Conservation (phyloP, 2,329 filamentous ascomycete genomes). For the Sporothrix inflata region DNA sequence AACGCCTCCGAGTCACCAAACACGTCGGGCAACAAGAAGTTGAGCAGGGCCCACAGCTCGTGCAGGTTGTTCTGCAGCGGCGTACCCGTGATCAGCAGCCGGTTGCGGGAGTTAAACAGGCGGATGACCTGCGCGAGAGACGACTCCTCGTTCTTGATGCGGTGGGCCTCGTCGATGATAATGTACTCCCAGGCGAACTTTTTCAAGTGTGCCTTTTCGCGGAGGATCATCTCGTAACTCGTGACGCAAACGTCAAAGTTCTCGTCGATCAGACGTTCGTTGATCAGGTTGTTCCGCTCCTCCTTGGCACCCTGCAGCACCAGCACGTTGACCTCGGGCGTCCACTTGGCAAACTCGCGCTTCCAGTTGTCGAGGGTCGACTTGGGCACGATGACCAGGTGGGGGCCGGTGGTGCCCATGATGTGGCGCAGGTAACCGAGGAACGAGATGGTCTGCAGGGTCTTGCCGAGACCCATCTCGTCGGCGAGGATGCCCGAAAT, state of each 20-base stretch:
- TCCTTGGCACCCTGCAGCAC: conserved; percentile 96
- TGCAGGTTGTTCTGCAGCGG: conserved; percentile 97
- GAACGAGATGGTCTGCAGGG: conserved; percentile 95
- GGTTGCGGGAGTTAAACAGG: conserved; percentile 92
- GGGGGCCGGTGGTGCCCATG: conserved; percentile 85
- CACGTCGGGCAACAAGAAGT: conserved; percentile 96
- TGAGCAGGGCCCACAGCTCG: conserved; percentile 95
- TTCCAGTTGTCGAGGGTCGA: conserved; percentile 99
- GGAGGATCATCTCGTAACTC: conserved; percentile 97
- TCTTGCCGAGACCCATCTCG: conserved; percentile 99
- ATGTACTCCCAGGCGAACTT: conserved; percentile 99
- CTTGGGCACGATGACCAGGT: conserved; percentile 90
- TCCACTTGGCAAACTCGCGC: conserved; percentile 91
- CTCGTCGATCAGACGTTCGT: conserved; percentile 86
- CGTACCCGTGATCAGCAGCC: conserved; percentile 93
- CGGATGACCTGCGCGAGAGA: conserved; percentile 96
- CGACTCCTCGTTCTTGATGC: conserved; percentile 99
- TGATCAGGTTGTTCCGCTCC: conserved; percentile 84
- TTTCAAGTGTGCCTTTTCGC: conserved; percentile 91
- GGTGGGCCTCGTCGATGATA: conserved; percentile 96
- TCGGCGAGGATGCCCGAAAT: conserved; percentile 97
- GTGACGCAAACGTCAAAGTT: conserved; percentile 98
- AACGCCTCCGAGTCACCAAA: conserved; percentile 97
- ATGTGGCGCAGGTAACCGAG: conserved; percentile 92
- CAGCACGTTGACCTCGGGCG: conserved; percentile 90